Percentiles rank a stretch among this genome's conserved stretches.
Evolutionary conservation across 2,329 filamentous ascomycete genomes (phyloP).

Genomic region (Talaromyces islandicus): DNA sequence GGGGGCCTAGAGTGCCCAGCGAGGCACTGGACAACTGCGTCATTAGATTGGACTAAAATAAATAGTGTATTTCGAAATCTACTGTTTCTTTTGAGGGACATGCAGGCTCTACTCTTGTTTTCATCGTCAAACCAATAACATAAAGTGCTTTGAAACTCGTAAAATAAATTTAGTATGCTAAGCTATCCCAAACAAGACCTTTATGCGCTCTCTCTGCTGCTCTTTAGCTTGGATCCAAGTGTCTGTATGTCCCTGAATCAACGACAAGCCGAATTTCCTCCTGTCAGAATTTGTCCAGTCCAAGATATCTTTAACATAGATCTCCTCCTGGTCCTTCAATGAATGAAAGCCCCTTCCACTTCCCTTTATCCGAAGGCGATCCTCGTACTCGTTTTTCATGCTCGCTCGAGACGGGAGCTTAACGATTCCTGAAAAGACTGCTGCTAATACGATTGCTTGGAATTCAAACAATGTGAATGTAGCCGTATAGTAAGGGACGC

Average conservation of each 20-base stretch:
- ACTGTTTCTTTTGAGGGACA: not conserved
- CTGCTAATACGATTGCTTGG: conserved; percentile 57
- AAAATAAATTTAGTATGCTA: not conserved
- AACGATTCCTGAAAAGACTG: conserved; percentile 49
- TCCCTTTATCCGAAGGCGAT: conserved; percentile 3
- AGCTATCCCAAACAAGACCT: conserved; percentile 2
- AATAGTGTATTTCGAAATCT: not conserved
- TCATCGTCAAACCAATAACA: not conserved
- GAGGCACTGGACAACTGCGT: not conserved
- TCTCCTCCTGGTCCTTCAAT: conserved; percentile 3
- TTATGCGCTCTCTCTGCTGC: conserved; percentile 17
- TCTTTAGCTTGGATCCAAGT: conserved; percentile 24
- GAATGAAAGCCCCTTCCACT: conserved; percentile 6
- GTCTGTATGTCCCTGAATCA: conserved; percentile 25
- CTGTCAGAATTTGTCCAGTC: conserved; percentile 21
- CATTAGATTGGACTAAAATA: too few relatives aligned
- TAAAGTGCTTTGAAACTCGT: not conserved
- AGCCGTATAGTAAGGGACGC: conserved; percentile 58
- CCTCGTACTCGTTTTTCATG: conserved; percentile 13
- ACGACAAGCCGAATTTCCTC: conserved; percentile 13
- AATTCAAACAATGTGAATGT: conserved; percentile 68
- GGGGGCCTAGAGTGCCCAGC: not conserved
- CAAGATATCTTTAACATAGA: conserved; percentile 8
- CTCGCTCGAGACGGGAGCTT: conserved; percentile 39
- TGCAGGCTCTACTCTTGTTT: not conserved